Base-by-base conservation (phyloP, 169 alveolate genomes). In the Plasmodium yoelii region DNA sequence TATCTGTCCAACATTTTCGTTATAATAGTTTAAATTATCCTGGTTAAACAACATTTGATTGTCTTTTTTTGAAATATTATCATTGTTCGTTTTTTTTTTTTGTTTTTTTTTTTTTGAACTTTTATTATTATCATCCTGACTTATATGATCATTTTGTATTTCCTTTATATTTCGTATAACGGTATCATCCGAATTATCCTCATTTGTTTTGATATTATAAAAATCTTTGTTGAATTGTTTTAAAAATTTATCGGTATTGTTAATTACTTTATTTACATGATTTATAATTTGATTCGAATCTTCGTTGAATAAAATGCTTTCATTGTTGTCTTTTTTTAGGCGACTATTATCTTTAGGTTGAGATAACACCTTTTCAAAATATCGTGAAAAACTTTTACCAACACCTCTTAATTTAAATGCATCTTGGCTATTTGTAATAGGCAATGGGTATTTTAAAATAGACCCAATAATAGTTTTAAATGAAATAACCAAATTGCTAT, bases 341-440 rank as follows among this genome's bases (percentile, higher is more conserved):
- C 5, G 67, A 15, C 67, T 82, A 5, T 55, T 84, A 2, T 47
- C 55, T 13, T 46, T 24, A 53, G 13, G 5, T 69, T 82, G 82
- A 26, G 28, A 19, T 59, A 82, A 51, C 9, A 73, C 90, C 64
- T 67, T 82, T 67, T 82, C 90, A 82, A 82, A 82, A 67, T 67
- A 82, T 15, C 47, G 44, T 2, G 90, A 82, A 82, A 82, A 82
- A 7, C 60, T 53, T n/a, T 49, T 84, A 5, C 96, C 96, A 18
- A 93, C 93, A 42, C 96, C 96, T 24, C 92, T 87, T 51, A 93
- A 47, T 57, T 46, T 89, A 64, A 44, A 67, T 6, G 93, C 94
- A 28, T 92, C 95, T 2, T 74, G 77, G 28, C 88, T 18, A 72
- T 59, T 71, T 24, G 67, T 57, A 53, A 93, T 88, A 19, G 96